Conservation (phyloP, 2,329 filamentous ascomycete genomes). For the Dendrostoma leiphaemia region DNA sequence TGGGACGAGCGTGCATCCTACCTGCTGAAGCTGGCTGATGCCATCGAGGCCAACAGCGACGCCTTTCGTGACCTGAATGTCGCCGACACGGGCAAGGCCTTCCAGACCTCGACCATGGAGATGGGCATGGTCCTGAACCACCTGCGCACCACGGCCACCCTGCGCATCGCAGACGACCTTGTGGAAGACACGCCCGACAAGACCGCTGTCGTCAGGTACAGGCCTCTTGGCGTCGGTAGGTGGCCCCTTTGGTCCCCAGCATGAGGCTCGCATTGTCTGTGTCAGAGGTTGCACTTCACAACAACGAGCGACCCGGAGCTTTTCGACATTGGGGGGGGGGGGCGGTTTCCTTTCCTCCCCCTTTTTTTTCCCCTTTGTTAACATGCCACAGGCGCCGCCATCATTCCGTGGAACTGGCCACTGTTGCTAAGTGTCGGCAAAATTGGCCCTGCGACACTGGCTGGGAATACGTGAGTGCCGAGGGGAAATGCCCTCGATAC, state of each 20-base stretch:
- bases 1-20: conserved; percentile 16
- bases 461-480: conserved; percentile 34
- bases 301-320: too few species aligned
- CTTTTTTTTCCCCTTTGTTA: too few species aligned
- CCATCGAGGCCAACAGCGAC: conserved; percentile 18
- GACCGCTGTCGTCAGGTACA: conserved; percentile 10
- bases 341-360: too few species aligned
- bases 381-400: too few species aligned
- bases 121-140: conserved; percentile 11
- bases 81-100: conserved; percentile 19
- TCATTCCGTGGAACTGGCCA: conserved; percentile 48
- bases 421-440: conserved; percentile 34
- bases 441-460: conserved; percentile 54
- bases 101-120: conserved; percentile 18
- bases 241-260: too few species aligned
- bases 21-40: conserved; percentile 13
- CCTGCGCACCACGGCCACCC: conserved; percentile 11
- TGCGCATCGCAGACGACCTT: conserved; percentile 19
- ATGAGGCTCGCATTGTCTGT: too few species aligned
- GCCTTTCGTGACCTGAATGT: conserved; percentile 15
- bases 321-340: too few species aligned
- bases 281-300: too few species aligned
- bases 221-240: conserved; percentile 39
- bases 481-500: too few species aligned
- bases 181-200: conserved; percentile 13